phyloP scores from a whole-genome alignment of 2,329 filamentous ascomycete species.

The Stemphylium beticola region DNA sequence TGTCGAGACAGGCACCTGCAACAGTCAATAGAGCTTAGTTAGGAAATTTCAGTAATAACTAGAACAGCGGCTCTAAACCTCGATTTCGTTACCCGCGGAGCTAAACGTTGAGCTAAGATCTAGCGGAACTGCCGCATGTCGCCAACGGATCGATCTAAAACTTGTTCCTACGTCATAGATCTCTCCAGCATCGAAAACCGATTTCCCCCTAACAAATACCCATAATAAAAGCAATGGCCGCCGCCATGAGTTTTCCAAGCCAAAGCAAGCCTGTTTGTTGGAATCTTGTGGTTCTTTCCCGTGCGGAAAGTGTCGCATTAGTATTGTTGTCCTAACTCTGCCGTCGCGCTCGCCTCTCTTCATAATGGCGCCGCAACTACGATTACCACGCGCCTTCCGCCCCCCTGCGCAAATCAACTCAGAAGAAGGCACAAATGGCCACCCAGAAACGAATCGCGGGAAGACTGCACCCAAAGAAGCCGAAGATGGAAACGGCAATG shows the following conservation, averaged over 20 bases:
- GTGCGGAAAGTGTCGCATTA: neutral
- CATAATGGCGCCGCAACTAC: neutral
- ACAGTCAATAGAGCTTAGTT: neutral
- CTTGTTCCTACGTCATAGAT: slow-evolving; percentile 14
- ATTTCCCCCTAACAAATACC: neutral
- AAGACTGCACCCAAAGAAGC: slow-evolving; percentile 11
- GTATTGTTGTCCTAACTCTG: neutral
- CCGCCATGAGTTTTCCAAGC: slow-evolving; percentile 8
- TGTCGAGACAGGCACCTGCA: neutral
- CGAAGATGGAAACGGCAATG: slow-evolving; percentile 9
- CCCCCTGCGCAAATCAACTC: slow-evolving; percentile 16
- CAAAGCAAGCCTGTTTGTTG: slow-evolving; percentile 4
- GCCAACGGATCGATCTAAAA: slow-evolving; percentile 6
- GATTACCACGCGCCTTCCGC: slow-evolving; percentile 18
- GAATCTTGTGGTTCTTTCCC: neutral
- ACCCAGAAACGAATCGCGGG: slow-evolving; percentile 13
- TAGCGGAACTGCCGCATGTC: slow-evolving; percentile 11
- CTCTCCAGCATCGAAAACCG: neutral
- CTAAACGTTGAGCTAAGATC: slow-evolving; percentile 2
- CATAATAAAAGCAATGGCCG: slow-evolving; percentile 5
- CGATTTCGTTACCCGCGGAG: neutral
- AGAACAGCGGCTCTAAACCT: neutral
- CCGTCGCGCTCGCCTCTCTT: neutral
- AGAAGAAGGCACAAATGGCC: slow-evolving; percentile 13
- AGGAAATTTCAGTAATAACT: neutral